These are phyloP conservation scores for Cryphonectria radicalis DNA, from an alignment of 2,329 filamentous ascomycete genomes.

Conservation along the genomic window DNA sequence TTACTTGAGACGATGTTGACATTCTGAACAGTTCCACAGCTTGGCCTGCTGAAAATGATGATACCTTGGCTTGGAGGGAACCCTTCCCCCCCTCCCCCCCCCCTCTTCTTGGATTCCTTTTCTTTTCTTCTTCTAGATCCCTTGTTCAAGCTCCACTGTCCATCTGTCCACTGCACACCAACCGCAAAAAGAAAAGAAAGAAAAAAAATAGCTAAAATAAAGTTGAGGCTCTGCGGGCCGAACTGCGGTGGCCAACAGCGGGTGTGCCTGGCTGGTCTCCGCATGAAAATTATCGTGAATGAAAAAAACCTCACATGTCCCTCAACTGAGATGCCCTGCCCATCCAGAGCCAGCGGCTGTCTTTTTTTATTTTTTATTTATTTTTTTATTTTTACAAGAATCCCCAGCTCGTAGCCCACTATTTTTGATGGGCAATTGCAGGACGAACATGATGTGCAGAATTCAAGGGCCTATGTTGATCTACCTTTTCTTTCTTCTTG, in stretches of 20 bases:
- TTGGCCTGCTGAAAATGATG: background rate
- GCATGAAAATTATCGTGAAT: background rate
- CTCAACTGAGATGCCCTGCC: background rate
- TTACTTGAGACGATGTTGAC: background rate
- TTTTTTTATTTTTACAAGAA: too few species aligned
- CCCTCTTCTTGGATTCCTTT: too few species aligned
- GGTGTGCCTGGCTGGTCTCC: background rate
- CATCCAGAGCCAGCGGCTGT: too few species aligned
- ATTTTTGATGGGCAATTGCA: background rate
- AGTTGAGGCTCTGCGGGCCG: constrained; percentile 23
- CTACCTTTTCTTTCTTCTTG: background rate
- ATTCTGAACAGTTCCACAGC: background rate
- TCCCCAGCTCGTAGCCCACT: background rate
- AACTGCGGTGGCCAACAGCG: background rate
- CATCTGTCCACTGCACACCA: too few species aligned
- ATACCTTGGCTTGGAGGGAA: too few species aligned
- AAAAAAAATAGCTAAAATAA: background rate
- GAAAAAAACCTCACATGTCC: background rate
- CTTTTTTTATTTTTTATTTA: too few species aligned
- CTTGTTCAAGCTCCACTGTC: too few species aligned
- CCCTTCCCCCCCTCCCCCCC: too few species aligned
- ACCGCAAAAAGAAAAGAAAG: too few species aligned
- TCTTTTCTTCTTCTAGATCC: background rate
- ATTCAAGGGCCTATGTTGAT: background rate
- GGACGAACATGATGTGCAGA: background rate